A percentile compares a stretch with the other conserved stretches of the same genome.
phyloP scores from a whole-genome alignment of 352 stramenopile species.

The Blastocystis sp. region DNA sequence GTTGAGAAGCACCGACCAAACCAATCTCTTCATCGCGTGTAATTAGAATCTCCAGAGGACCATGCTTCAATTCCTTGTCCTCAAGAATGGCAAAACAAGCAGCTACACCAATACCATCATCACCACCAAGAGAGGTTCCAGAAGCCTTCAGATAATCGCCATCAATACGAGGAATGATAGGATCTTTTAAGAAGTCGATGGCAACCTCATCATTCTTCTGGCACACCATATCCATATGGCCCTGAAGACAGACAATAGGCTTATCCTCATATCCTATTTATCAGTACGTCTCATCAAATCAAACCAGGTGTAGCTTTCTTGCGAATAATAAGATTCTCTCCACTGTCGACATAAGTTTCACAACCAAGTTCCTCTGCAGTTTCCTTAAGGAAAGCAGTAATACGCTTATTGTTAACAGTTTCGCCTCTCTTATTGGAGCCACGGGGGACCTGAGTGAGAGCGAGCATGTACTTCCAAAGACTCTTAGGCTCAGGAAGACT shows the following conservation, averaged over 20 bases:
- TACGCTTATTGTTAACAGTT: constrained; percentile 51
- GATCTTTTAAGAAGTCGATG: constrained; percentile 61
- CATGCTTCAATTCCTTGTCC: constrained; percentile 40
- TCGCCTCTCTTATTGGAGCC: constrained; percentile 59
- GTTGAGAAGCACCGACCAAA: constrained; percentile 14
- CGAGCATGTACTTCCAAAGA: constrained; percentile 61
- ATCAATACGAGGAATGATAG: constrained; percentile 58
- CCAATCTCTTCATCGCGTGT: constrained; percentile 60
- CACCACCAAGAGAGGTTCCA: constrained; percentile 54
- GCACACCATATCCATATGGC: constrained; percentile 63
- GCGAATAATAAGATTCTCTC: constrained; percentile 61
- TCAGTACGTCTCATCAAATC: background rate
- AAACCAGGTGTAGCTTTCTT: constrained; percentile 59
- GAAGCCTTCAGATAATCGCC: constrained; percentile 61
- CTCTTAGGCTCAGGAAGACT: constrained; percentile 45
- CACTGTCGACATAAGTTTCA: constrained; percentile 53
- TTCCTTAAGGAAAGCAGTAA: constrained; percentile 59
- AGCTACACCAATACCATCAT: constrained; percentile 58
- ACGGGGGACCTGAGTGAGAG: constrained; percentile 52
- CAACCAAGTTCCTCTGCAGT: constrained; percentile 54
- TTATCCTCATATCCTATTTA: constrained; percentile 57
- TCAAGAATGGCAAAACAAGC: constrained; percentile 58
- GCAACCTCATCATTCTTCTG: constrained; percentile 60
- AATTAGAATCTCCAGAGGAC: constrained; percentile 55
- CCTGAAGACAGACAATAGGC: constrained; percentile 50